These are phyloP conservation scores for Striga hermonthica DNA, from an alignment of 305 asterid species.

Conservation along the genomic window DNA sequence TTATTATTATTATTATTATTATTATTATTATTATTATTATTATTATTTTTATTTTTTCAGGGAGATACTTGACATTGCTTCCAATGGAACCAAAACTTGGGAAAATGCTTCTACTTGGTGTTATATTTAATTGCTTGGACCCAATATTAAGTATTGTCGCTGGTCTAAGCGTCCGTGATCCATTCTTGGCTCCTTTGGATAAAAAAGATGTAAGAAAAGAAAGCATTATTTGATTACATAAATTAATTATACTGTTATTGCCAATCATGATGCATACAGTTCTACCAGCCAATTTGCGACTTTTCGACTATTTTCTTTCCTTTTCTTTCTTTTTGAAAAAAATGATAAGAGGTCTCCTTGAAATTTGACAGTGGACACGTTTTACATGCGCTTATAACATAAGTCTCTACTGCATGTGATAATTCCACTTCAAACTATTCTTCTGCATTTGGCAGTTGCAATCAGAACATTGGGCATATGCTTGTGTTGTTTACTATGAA, in stretches of 20 bases:
- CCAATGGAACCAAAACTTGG: conserved; percentile 99
- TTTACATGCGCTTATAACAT: too few species aligned
- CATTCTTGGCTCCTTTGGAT: conserved; percentile 85
- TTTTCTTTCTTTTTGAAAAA: too few species aligned
- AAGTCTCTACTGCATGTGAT: too few species aligned
- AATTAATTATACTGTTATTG: neutral
- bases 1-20: too few species aligned
- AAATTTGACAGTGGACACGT: too few species aligned
- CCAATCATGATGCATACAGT: conserved; percentile 5
- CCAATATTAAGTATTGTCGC: conserved; percentile 87
- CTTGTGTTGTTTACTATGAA: conserved; percentile 19
- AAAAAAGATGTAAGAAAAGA: conserved; percentile 81
- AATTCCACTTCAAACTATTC: neutral
- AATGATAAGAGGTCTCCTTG: too few species aligned
- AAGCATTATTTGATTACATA: conserved; percentile 19
- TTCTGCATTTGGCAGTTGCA: neutral
- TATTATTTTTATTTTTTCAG: too few species aligned
- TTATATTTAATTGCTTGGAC: conserved; percentile 83
- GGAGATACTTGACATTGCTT: conserved; percentile 83
- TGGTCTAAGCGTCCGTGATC: conserved; percentile 90
- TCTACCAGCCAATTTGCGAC: neutral
- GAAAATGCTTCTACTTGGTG: conserved; percentile 92
- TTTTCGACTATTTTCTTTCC: too few species aligned
- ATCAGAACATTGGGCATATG: neutral
- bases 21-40: too few species aligned